Evolutionary conservation across 441 rosid species (phyloP), one percentile per base, ranked within the genome.

Genomic region (Pelargonium cotyledonis): DNA sequence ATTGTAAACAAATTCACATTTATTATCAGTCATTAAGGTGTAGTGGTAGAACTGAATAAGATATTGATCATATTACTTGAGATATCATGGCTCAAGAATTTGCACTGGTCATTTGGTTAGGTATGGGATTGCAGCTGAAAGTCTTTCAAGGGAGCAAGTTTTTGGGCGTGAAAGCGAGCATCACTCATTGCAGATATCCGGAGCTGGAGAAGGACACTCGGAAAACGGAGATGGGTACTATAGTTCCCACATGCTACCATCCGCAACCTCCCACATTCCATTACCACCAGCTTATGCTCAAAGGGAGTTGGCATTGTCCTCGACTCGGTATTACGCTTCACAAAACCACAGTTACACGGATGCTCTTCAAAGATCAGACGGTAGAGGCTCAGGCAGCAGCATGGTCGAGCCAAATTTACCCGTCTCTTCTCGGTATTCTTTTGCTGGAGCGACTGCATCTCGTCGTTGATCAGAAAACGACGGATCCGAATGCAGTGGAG

Each of bases 181-280:
- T 9, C 44, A 8, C 44, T 15, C 61, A 29, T 57, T 60, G 38
- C 69, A 44, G 63, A 4, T 29, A 11, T 46, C 64, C 21, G 65
- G 10, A 11, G 65, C 19, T 2, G 26, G 63, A 68, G 78, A 53
- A 5, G 19, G 41, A 6, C 73, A 8, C 47, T 66, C 73, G 8
- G 70, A 51, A 47, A 55, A 46, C 46, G 6, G 19, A 4, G 44
- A 38, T 1, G 16, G 40, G 23, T 57, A 71, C 60, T 46, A 35
- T 60, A 44, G 63, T 26, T 72, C 64, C 46, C 26, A 68, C 55
- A 18, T 47, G 11, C 73, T 61, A 15, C 19, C 69, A 10, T 47
- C 46, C 6, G 9, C 72, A 10, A 63, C 44, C 44, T 64, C 69
- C 1, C 66, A 8, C 29, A 40, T 19, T 63, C 49, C 69, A 5